Percentiles rank a stretch among this genome's conserved stretches.
These are phyloP conservation scores for Penicillium sp. DNA, from an alignment of 2,329 filamentous ascomycete genomes.

Conservation along the genomic window DNA sequence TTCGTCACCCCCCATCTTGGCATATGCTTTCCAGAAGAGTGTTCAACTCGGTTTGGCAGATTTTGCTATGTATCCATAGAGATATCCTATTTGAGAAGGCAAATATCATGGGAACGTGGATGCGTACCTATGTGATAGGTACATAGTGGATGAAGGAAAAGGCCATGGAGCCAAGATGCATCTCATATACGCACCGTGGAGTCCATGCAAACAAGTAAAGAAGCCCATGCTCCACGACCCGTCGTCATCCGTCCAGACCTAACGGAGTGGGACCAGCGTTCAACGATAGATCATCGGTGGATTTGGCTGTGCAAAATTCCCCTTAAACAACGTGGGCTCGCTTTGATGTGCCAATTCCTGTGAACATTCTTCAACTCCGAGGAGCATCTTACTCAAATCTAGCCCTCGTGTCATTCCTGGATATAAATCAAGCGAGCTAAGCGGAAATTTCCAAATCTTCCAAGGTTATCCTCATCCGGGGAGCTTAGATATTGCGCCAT, in stretches of 20 bases:
- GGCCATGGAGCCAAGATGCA: no score
- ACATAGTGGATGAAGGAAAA: no score
- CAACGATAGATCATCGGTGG: slow-evolving; percentile 27
- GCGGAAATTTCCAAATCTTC: slow-evolving; percentile 10
- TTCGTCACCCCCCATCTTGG: slow-evolving; percentile 5
- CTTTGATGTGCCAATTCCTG: not conserved
- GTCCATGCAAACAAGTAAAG: no score
- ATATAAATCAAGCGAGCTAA: slow-evolving; percentile 3
- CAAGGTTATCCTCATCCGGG: slow-evolving; percentile 13
- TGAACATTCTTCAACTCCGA: not conserved
- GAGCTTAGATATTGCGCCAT: slow-evolving; percentile 30
- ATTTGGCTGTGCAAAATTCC: slow-evolving; percentile 9
- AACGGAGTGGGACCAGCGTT: slow-evolving; percentile 17
- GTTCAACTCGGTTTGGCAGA: no score
- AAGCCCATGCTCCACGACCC: slow-evolving; percentile 21
- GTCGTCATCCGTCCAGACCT: slow-evolving; percentile 33
- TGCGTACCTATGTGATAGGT: no score
- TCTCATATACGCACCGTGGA: no score
- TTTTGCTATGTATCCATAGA: no score
- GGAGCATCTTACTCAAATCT: not conserved
- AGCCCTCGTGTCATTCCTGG: slow-evolving; percentile 7
- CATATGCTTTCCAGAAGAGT: not conserved
- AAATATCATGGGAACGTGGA: no score
- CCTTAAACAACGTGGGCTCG: slow-evolving; percentile 3
- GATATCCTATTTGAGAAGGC: no score